Conservation (phyloP, 345 rosid species). For the Clarkia xantiana region DNA sequence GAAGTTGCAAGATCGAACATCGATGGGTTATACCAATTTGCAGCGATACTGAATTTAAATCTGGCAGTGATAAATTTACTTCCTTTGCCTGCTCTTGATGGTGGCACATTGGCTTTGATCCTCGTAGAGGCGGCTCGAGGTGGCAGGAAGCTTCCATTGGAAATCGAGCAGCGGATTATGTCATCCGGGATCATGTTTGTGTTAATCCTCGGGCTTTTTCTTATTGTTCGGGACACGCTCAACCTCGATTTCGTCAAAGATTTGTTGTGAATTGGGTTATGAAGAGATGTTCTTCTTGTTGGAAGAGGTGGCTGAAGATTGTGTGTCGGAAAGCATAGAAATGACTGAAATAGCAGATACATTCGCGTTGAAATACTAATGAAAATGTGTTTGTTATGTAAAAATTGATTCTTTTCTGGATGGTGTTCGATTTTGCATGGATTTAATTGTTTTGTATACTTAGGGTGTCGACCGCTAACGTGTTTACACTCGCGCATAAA, state of each 20-base stretch:
- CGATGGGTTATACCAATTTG: constrained; percentile 82
- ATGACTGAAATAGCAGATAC: no score
- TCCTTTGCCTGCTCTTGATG: constrained; percentile 89
- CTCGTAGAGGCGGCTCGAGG: constrained; percentile 77
- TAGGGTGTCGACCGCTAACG: no score
- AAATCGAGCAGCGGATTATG: constrained; percentile 79
- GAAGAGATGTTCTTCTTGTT: not conserved
- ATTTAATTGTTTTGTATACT: no score
- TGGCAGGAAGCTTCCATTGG: constrained; percentile 81
- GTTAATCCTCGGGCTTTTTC: constrained; percentile 63
- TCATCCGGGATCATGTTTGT: constrained; percentile 85
- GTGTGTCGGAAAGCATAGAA: no score
- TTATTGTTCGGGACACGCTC: constrained; percentile 73
- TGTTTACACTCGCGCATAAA: no score
- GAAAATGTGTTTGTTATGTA: no score
- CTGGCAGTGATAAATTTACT: constrained; percentile 84
- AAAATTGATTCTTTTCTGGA: no score
- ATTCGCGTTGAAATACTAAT: no score
- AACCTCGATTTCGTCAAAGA: constrained; percentile 76
- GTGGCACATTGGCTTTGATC: constrained; percentile 83
- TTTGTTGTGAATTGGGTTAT: constrained; percentile 32
- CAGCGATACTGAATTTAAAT: constrained; percentile 70
- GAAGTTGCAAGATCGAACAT: constrained; percentile 92
- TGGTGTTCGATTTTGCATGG: no score
- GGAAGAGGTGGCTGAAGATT: no score